These are phyloP conservation scores for Ustilago nuda DNA, from an alignment of 1,284 basidiomycete genomes.

Conservation along the genomic window DNA sequence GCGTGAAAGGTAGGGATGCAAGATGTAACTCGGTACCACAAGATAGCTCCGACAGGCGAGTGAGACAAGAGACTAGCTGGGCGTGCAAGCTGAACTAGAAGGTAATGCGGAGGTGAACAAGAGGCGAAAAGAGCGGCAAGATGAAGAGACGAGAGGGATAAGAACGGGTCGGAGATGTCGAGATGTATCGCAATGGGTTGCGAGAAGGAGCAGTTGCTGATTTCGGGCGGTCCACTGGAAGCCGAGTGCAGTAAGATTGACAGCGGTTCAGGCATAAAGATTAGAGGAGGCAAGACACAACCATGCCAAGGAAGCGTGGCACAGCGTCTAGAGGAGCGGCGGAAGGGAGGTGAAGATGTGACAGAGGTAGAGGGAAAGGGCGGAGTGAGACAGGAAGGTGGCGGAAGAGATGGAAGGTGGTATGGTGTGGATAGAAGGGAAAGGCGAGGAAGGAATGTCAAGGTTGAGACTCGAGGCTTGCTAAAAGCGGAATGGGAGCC, in stretches of 20 bases:
- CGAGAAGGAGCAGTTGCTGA: too few relatives aligned
- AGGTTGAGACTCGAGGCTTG: not conserved
- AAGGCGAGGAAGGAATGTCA: not conserved
- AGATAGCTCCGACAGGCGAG: not conserved
- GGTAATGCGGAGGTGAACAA: not conserved
- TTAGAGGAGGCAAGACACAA: constrained; percentile 6
- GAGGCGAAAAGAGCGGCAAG: not conserved
- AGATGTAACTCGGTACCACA: not conserved
- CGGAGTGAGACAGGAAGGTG: not conserved
- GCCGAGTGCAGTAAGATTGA: not conserved
- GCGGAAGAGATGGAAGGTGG: constrained; percentile 1
- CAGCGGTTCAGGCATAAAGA: constrained; percentile 3
- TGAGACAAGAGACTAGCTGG: constrained; percentile 2
- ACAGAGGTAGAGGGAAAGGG: not conserved
- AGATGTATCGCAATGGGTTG: not conserved
- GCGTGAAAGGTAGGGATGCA: not conserved
- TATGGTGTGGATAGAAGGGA: not conserved
- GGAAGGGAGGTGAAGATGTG: not conserved
- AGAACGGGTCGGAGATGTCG: not conserved
- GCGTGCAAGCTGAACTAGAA: not conserved
- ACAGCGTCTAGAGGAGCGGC: constrained; percentile 2
- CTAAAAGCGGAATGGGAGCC: not conserved
- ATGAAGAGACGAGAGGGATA: not conserved
- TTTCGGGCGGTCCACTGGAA: not conserved
- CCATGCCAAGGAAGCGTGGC: constrained; percentile 2